These are phyloP conservation scores for Cystobasidium slooffiae DNA, from an alignment of 1,284 basidiomycete genomes.

Conservation along the genomic window DNA sequence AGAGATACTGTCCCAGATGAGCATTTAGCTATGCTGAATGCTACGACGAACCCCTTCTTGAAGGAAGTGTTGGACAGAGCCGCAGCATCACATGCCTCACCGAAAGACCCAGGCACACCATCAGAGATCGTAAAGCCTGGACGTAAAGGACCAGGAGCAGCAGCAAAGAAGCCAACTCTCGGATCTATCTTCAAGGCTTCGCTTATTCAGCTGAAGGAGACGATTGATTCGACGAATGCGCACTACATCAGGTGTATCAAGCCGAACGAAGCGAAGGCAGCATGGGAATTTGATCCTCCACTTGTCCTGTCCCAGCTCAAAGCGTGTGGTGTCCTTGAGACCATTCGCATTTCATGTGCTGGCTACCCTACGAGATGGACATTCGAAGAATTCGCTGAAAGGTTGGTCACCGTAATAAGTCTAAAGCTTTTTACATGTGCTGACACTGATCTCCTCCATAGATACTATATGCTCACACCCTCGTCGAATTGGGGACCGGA, in stretches of 20 bases:
- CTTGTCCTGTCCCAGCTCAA: constrained; percentile 94
- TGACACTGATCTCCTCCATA: constrained; percentile 55
- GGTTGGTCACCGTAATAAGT: constrained; percentile 61
- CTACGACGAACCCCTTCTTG: constrained; percentile 88
- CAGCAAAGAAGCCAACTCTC: constrained; percentile 87
- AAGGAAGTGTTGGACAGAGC: constrained; percentile 92
- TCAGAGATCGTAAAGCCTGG: constrained; percentile 46
- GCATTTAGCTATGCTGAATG: constrained; percentile 82
- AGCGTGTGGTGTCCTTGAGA: constrained; percentile 98
- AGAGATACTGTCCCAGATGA: constrained; percentile 98
- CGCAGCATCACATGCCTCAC: constrained; percentile 67
- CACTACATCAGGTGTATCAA: constrained; percentile 99
- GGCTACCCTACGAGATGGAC: constrained; percentile 99
- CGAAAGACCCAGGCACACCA: constrained; percentile 62
- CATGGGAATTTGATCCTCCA: constrained; percentile 96
- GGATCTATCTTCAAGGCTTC: constrained; percentile 99
- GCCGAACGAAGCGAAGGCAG: constrained; percentile 93
- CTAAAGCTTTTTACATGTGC: neutral
- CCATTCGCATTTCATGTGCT: constrained; percentile 97
- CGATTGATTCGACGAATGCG: constrained; percentile 94
- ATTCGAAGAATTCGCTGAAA: constrained; percentile 98
- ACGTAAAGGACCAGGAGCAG: constrained; percentile 55
- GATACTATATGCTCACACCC: constrained; percentile 94
- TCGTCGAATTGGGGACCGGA: constrained; percentile 77
- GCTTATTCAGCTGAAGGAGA: constrained; percentile 92